These are phyloP conservation scores for Gnomoniopsis sp. DNA, from an alignment of 2,329 filamentous ascomycete genomes.

Conservation along the genomic window DNA sequence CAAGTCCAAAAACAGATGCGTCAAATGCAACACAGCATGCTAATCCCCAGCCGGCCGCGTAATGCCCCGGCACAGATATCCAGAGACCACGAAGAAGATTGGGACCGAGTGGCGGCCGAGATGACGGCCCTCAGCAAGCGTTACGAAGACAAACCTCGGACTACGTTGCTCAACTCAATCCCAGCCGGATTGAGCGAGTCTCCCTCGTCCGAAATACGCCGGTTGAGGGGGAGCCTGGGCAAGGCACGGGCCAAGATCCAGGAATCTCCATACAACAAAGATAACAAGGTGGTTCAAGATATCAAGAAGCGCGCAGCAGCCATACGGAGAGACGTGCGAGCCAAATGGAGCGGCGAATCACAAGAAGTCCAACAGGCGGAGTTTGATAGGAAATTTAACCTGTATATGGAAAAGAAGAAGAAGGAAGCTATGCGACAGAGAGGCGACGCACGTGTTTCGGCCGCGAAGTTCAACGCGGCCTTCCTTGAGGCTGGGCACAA, in stretches of 20 bases:
- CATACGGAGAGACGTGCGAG: background rate
- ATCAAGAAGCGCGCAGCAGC: background rate
- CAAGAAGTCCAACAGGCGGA: background rate
- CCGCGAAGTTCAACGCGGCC: background rate
- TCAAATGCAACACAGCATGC: background rate
- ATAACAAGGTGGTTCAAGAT: background rate
- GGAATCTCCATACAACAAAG: background rate
- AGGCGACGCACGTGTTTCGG: background rate
- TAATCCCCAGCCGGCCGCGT: background rate
- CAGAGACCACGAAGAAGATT: background rate
- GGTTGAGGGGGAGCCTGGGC: background rate
- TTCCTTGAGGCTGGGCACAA: background rate
- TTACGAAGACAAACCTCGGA: background rate
- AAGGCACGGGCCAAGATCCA: background rate
- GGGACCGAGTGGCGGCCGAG: too few species aligned
- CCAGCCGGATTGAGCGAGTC: background rate
- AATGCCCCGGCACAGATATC: background rate
- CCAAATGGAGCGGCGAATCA: too few species aligned
- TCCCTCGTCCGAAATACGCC: background rate
- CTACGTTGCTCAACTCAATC: background rate
- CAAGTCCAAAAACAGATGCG: background rate
- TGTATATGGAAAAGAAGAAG: constrained; percentile 1
- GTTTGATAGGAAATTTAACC: background rate
- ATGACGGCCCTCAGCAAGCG: background rate
- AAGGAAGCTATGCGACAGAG: background rate